Conservation (phyloP, 768 basidiomycete genomes). For the Collybia sp. region DNA sequence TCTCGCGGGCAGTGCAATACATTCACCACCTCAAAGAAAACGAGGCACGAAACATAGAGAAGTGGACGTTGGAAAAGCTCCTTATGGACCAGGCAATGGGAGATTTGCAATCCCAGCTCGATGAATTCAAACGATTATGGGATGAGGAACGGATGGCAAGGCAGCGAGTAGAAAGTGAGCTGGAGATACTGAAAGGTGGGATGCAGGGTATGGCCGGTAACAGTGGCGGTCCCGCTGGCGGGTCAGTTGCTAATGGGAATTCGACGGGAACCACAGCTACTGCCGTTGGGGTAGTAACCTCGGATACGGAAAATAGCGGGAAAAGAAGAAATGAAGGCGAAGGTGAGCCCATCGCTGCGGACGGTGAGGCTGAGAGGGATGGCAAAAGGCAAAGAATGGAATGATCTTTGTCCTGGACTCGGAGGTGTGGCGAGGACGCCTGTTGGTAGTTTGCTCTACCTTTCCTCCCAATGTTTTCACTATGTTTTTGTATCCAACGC, state of each 20-base stretch:
- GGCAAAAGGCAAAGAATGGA: constrained; percentile 36
- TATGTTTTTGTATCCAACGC: too few relatives aligned
- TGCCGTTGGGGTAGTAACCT: neutral
- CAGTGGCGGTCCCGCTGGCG: constrained; percentile 5
- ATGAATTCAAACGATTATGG: constrained; percentile 78
- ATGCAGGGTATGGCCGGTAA: constrained; percentile 7
- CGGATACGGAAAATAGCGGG: constrained; percentile 11
- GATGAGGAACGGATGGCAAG: constrained; percentile 68
- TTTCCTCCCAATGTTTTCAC: too few relatives aligned
- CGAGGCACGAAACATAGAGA: constrained; percentile 86
- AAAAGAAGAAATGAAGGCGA: constrained; percentile 37
- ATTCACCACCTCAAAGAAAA: constrained; percentile 90
- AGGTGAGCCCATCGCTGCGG: constrained; percentile 24
- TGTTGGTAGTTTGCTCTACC: too few relatives aligned
- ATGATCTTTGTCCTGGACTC: constrained; percentile 15
- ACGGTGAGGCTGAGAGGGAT: constrained; percentile 25
- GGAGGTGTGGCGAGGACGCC: too few relatives aligned
- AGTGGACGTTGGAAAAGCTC: constrained; percentile 90
- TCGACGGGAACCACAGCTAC: neutral
- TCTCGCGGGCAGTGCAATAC: constrained; percentile 85
- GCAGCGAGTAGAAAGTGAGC: constrained; percentile 58
- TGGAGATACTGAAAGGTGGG: constrained; percentile 46
- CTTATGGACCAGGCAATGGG: constrained; percentile 93
- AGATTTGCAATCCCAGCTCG: constrained; percentile 77
- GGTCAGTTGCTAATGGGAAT: constrained; percentile 10